phyloP scores from a whole-genome alignment of 148 eudicot genomes.

The Rhododendron mucronatum region DNA sequence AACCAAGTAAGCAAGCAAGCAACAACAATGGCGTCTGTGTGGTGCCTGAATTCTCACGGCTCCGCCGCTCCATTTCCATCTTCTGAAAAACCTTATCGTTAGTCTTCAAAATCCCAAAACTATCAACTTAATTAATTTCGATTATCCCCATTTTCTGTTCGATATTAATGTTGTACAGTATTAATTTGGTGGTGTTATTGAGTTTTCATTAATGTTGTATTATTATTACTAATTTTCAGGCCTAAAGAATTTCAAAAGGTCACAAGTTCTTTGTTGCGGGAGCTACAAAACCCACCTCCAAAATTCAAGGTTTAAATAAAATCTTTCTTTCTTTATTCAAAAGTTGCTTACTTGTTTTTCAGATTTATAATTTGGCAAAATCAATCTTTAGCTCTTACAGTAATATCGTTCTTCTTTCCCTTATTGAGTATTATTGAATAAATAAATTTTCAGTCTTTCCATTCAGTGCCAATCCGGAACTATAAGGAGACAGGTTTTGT shows the following conservation, averaged over 20 bases:
- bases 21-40: conserved; percentile 8
- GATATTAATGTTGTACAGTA: background rate
- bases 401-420: background rate
- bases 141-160: background rate
- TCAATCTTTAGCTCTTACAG: background rate
- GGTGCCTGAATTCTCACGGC: conserved; percentile 9
- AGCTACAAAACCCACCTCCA: background rate
- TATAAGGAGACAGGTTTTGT: conserved; percentile 30
- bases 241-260: background rate
- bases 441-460: background rate
- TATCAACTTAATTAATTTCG: background rate
- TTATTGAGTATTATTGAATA: background rate
- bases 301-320: background rate
- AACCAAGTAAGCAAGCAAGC: background rate
- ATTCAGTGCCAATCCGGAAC: conserved; percentile 17
- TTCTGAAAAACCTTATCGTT: background rate
- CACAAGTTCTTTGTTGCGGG: conserved; percentile 2
- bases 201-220: background rate
- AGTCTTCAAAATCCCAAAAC: background rate
- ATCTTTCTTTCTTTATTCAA: background rate
- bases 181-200: background rate
- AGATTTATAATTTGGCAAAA: background rate
- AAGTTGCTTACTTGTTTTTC: background rate
- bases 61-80: background rate
- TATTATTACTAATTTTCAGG: background rate